Evolutionary conservation across 139 green algal genomes (phyloP).

Genomic region (Chlamydomonas incerta): DNA sequence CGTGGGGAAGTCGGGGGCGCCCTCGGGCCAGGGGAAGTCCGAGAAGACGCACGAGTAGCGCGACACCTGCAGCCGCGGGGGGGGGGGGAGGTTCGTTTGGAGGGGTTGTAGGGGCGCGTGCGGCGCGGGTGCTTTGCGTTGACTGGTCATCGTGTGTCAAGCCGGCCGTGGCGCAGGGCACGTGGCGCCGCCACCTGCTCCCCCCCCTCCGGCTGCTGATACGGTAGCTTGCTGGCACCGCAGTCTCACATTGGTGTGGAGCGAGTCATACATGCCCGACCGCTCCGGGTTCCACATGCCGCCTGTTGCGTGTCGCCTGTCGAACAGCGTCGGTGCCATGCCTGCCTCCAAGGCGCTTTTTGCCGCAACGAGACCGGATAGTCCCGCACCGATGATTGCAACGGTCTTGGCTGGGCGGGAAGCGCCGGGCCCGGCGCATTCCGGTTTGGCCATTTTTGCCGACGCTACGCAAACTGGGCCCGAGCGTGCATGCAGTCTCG

Average conservation of each 20-base stretch:
- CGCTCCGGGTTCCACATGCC: slow-evolving; percentile 8
- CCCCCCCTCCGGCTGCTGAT: too few species aligned
- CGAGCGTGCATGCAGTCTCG: too few species aligned
- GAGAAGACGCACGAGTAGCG: slow-evolving; percentile 20
- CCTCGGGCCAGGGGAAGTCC: slow-evolving; percentile 17
- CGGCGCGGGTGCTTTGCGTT: too few species aligned
- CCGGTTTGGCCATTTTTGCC: too few species aligned
- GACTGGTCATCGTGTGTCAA: too few species aligned
- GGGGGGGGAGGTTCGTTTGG: slow-evolving; percentile 25
- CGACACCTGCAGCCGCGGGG: background rate
- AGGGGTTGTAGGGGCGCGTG: background rate
- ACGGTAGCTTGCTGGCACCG: too few species aligned
- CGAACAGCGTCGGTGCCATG: slow-evolving; percentile 3
- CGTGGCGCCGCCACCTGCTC: too few species aligned
- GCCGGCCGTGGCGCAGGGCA: too few species aligned
- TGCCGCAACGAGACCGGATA: background rate
- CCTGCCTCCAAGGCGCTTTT: background rate
- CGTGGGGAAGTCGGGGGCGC: background rate
- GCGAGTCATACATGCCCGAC: background rate
- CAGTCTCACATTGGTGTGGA: background rate
- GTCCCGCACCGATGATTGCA: background rate
- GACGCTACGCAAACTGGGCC: too few species aligned
- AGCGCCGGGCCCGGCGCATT: too few species aligned
- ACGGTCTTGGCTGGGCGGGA: background rate
- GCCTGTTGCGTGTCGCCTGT: background rate